Base-by-base conservation (phyloP, 768 basidiomycete species). In the Tricholoma flavovirens region DNA sequence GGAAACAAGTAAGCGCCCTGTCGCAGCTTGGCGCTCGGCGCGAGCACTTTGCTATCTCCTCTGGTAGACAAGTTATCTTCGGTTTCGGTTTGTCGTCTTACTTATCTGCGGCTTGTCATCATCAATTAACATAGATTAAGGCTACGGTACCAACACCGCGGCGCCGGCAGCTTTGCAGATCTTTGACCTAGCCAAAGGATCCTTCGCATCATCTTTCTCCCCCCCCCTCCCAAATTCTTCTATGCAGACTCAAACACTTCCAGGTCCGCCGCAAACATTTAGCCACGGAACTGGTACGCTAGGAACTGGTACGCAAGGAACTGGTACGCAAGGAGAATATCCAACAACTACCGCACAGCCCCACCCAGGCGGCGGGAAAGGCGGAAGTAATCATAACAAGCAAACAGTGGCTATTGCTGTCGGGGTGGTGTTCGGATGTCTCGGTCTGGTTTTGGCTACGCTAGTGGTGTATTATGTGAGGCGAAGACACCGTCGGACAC, bases 21-120 rank as follows among this genome's bases (percentile, higher is more conserved):
- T 70, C 78, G 15, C 78, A 80, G 51, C 68, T 93, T 4, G 88
- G 87, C 3, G 64, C 76, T 21, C 75, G 90, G 49, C 80, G 79
- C 45, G 89, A 93, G 67, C 92, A 94, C 67, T 81, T 85, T 60
- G 91, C 88, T 9, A 74, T 87, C 3, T 74, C 75, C 33, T 74
- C 78, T 30, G 85, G 83, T 11, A 72, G 75, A 30, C 75, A 81
- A 53, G 83, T 92, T 19, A 66, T 94, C 9, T 88, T 93, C 67
- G 87, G 86, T 32, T 89, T 87, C 64, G 90, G 90, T 91, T 61
- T 61, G 86, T 71, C 7, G 42, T 33, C 35, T 54, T 38, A 22
- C 15, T 54, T 24, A 14, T 10, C 42, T 17, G 46, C 32, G 42
- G 30, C 21, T 7, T 50, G 26, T 9, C 15, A n/a, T 36, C 52